Conservation (phyloP, 495 filamentous ascomycete species). For the Xylaria cubensis region DNA sequence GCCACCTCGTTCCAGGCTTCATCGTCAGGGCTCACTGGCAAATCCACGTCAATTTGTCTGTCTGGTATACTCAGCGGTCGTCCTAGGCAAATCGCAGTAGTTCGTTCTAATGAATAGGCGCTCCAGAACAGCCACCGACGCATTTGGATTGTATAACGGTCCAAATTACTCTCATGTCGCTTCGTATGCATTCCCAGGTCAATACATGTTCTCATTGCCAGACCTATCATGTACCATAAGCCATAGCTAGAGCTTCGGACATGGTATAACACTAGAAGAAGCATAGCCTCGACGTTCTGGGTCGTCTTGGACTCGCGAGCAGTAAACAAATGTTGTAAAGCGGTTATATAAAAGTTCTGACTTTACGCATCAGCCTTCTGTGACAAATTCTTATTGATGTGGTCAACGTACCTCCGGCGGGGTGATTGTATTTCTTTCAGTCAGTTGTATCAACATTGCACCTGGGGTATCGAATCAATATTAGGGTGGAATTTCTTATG, state of each 20-base stretch:
- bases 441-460: slow-evolving; percentile 56
- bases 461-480: slow-evolving; percentile 28
- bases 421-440: slow-evolving; percentile 54
- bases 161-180: slow-evolving; percentile 54
- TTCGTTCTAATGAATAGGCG: slow-evolving; percentile 59
- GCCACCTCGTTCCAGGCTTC: slow-evolving; percentile 9
- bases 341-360: slow-evolving; percentile 54
- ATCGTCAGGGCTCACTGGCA: slow-evolving; percentile 48
- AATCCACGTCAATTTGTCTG: slow-evolving; percentile 58
- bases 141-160: slow-evolving; percentile 56
- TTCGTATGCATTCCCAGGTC: slow-evolving; percentile 60
- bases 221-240: slow-evolving; percentile 64
- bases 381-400: neutral
- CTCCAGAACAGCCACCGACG: slow-evolving; percentile 61
- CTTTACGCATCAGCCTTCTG: slow-evolving; percentile 5
- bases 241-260: slow-evolving; percentile 60
- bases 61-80: slow-evolving; percentile 61
- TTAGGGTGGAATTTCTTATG: too few relatives aligned
- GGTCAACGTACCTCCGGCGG: slow-evolving; percentile 44
- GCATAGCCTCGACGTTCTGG: slow-evolving; percentile 64
- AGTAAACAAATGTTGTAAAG: slow-evolving; percentile 57
- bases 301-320: slow-evolving; percentile 58
- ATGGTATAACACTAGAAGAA: slow-evolving; percentile 60
- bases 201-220: slow-evolving; percentile 62
- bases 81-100: slow-evolving; percentile 58